Conservation (phyloP, 768 basidiomycete species). For the Hypsizygus marmoreus region DNA sequence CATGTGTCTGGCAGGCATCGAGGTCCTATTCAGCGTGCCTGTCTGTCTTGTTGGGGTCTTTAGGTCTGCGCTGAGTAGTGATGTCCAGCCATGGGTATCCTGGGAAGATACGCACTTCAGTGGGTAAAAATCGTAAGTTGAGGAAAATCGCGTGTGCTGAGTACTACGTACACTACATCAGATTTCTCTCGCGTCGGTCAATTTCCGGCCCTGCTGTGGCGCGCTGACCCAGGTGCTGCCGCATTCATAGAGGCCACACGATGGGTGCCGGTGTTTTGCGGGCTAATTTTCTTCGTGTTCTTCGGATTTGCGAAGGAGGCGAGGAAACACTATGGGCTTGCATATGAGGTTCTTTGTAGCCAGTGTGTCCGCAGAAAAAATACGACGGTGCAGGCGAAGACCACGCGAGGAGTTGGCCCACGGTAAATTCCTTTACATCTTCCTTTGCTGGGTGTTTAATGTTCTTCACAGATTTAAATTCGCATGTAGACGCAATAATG, state of each 20-base stretch:
- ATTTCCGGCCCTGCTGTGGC: constrained; percentile 34
- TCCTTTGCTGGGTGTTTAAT: no score
- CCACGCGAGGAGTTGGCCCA: not conserved
- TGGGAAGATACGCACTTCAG: constrained; percentile 46
- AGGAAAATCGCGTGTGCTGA: not conserved
- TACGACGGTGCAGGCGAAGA: not conserved
- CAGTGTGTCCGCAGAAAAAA: not conserved
- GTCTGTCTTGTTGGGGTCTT: constrained; percentile 34
- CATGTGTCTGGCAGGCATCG: constrained; percentile 46
- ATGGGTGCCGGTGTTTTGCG: constrained; percentile 43
- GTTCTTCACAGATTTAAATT: no score
- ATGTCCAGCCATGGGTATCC: constrained; percentile 37
- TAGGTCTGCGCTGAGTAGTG: constrained; percentile 24
- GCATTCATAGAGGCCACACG: constrained; percentile 34
- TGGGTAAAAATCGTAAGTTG: not conserved
- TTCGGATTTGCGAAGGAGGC: constrained; percentile 61
- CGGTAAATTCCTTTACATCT: no score
- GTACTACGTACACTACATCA: constrained; percentile 8
- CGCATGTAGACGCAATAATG: no score
- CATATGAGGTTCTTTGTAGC: not conserved
- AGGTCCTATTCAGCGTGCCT: constrained; percentile 43
- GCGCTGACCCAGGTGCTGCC: constrained; percentile 14
- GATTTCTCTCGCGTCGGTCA: constrained; percentile 36
- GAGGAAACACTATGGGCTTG: constrained; percentile 37
- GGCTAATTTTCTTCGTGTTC: constrained; percentile 55